Evolutionary conservation across 495 filamentous ascomycete species (phyloP).

Genomic region (Neurospora sp.): DNA sequence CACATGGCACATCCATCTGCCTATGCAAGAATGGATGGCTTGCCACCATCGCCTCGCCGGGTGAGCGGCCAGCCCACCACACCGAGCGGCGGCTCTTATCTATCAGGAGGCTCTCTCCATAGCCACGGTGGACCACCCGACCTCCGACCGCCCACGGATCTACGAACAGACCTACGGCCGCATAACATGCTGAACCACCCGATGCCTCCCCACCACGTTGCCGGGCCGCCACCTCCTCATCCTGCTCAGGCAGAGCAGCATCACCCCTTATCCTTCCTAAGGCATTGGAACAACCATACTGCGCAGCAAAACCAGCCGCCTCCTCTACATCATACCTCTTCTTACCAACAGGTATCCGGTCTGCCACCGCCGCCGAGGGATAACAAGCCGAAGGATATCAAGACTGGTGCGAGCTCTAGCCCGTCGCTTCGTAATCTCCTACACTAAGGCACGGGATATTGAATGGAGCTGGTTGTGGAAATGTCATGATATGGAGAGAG

Average conservation of each 20-base stretch:
- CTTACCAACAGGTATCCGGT: conserved; percentile 10
- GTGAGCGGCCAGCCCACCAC: conserved; percentile 19
- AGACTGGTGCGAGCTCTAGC: conserved; percentile 58
- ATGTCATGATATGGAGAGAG: neutral
- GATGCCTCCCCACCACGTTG: conserved; percentile 7
- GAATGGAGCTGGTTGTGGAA: neutral
- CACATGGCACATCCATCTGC: conserved; percentile 25
- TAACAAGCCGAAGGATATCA: conserved; percentile 27
- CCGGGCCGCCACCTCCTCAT: conserved; percentile 23
- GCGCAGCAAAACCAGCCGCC: conserved; percentile 1
- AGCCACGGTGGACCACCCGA: conserved; percentile 14
- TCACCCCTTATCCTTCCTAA: conserved; percentile 24
- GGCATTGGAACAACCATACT: conserved; percentile 14
- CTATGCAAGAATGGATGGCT: conserved; percentile 23
- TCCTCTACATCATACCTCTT: conserved; percentile 25
- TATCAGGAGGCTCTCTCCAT: conserved; percentile 12
- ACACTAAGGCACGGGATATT: conserved; percentile 31
- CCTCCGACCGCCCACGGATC: neutral
- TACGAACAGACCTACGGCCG: conserved; percentile 9
- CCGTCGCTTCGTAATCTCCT: conserved; percentile 68
- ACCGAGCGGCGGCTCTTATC: conserved; percentile 14
- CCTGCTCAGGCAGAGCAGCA: conserved; percentile 18
- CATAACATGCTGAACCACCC: conserved; percentile 24
- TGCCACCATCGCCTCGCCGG: conserved; percentile 31
- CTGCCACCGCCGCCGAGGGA: conserved; percentile 1